Conservation (phyloP, 2,329 filamentous ascomycete species). For the Fonsecaea monophora region DNA sequence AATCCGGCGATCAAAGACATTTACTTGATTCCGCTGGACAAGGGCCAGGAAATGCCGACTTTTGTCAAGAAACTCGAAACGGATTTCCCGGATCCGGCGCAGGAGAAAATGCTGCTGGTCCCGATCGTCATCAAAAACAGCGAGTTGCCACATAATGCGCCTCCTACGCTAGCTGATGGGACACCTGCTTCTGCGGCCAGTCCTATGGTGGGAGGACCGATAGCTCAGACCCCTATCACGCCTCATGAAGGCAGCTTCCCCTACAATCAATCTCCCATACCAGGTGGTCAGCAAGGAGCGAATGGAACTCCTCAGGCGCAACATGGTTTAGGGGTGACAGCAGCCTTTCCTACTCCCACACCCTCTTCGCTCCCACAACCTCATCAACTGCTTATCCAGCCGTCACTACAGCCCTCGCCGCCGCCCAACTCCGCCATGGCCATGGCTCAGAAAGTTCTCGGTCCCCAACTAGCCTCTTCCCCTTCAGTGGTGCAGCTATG, state of each 20-base stretch:
- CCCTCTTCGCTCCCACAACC: constrained; percentile 34
- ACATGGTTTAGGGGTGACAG: constrained; percentile 23
- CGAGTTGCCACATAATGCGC: constrained; percentile 47
- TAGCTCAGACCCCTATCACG: constrained; percentile 43
- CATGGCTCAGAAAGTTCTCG: constrained; percentile 69
- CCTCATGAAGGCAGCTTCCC: constrained; percentile 48
- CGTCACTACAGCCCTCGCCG: constrained; percentile 39
- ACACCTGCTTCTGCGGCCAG: constrained; percentile 35
- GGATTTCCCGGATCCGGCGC: constrained; percentile 75
- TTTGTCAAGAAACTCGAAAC: constrained; percentile 90
- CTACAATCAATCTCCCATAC: constrained; percentile 34
- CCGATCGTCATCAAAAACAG: constrained; percentile 80
- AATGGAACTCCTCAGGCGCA: constrained; percentile 44
- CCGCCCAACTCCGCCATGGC: constrained; percentile 52
- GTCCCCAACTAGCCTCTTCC: constrained; percentile 62
- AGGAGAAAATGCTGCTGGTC: constrained; percentile 79
- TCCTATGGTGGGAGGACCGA: constrained; percentile 20
- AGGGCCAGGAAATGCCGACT: constrained; percentile 75
- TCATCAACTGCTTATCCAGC: constrained; percentile 26
- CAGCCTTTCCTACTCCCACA: constrained; percentile 32
- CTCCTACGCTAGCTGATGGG: constrained; percentile 42
- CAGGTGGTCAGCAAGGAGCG: constrained; percentile 43
- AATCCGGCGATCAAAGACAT: constrained; percentile 82
- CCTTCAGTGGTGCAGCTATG: constrained; percentile 74
- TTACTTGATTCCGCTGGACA: constrained; percentile 85